These are phyloP conservation scores for Lathyrus oleraceus DNA, from an alignment of 306 rosid species.

Conservation along the genomic window DNA sequence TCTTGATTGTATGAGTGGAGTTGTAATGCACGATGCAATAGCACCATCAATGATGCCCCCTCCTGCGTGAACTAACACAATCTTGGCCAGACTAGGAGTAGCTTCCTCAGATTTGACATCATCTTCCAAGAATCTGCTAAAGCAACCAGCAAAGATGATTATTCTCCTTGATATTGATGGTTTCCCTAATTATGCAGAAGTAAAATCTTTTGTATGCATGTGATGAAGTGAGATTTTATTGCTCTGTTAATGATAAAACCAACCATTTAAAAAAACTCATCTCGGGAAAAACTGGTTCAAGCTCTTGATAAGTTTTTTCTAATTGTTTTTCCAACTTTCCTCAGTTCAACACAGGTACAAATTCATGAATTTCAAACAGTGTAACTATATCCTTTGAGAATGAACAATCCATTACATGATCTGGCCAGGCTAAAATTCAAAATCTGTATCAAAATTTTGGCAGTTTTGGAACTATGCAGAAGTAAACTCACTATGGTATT, in stretches of 20 bases:
- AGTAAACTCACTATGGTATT: no score
- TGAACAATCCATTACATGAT: slow-evolving; percentile 19
- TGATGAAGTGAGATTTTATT: slow-evolving; percentile 17
- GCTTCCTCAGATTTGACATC: slow-evolving; percentile 36
- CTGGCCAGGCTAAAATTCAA: slow-evolving; percentile 4
- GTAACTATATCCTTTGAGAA: slow-evolving; percentile 4
- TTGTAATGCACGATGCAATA: slow-evolving; percentile 77
- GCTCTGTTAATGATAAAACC: slow-evolving; percentile 6
- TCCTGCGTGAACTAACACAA: slow-evolving; percentile 69
- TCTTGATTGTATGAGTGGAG: slow-evolving; percentile 89
- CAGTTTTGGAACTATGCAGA: slow-evolving; percentile 6
- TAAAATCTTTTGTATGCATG: background rate
- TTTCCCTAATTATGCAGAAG: background rate
- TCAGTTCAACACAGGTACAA: slow-evolving; percentile 23
- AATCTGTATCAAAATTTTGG: background rate
- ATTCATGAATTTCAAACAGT: slow-evolving; percentile 10
- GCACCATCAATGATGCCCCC: slow-evolving; percentile 89
- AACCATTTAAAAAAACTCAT: background rate
- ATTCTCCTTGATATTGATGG: slow-evolving; percentile 9
- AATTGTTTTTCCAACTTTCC: slow-evolving; percentile 8
- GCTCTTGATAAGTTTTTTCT: slow-evolving; percentile 23
- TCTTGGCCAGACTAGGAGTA: slow-evolving; percentile 50
- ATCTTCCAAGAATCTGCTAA: slow-evolving; percentile 50
- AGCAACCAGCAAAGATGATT: background rate
- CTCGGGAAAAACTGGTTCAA: slow-evolving; percentile 4